A percentile compares a stretch with the other conserved stretches of the same genome.
phyloP scores from a whole-genome alignment of 202 grass and related monocot genomes.

The Musa balbisiana region DNA sequence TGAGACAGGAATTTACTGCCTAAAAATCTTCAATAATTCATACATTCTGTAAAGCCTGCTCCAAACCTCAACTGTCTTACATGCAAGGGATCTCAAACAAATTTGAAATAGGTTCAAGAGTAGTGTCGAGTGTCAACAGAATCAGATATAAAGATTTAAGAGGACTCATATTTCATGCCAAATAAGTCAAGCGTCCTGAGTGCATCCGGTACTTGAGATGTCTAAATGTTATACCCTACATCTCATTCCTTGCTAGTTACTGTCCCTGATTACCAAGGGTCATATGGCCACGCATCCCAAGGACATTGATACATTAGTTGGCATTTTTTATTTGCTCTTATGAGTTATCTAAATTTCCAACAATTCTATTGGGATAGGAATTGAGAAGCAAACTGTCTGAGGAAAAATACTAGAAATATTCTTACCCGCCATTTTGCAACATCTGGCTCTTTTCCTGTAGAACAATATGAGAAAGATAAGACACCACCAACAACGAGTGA shows the following conservation, averaged over 20 bases:
- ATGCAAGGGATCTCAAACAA: too few relatives aligned
- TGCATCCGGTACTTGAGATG: too few relatives aligned
- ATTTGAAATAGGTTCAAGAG: too few relatives aligned
- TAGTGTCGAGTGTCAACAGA: too few relatives aligned
- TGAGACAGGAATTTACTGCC: too few relatives aligned
- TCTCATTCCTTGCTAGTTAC: not conserved
- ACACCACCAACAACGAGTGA: not conserved
- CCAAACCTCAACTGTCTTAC: too few relatives aligned
- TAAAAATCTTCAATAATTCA: too few relatives aligned
- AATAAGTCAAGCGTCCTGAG: too few relatives aligned
- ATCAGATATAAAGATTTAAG: too few relatives aligned
- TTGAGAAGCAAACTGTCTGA: not conserved
- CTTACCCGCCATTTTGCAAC: slow-evolving; percentile 23
- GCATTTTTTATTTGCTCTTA: not conserved
- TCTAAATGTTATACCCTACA: too few relatives aligned
- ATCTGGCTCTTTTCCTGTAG: slow-evolving; percentile 17
- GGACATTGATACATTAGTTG: not conserved
- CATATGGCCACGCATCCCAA: not conserved
- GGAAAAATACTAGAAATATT: not conserved
- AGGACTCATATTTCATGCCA: too few relatives aligned
- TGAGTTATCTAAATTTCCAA: not conserved
- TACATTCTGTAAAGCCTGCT: too few relatives aligned
- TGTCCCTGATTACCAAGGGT: not conserved
- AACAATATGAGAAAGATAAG: not conserved
- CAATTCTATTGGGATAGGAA: not conserved